A percentile compares a stretch with the other conserved stretches of the same genome.
Evolutionary conservation across 2,329 filamentous ascomycete genomes (phyloP).

Genomic region (Fonsecaea multimorphosa): DNA sequence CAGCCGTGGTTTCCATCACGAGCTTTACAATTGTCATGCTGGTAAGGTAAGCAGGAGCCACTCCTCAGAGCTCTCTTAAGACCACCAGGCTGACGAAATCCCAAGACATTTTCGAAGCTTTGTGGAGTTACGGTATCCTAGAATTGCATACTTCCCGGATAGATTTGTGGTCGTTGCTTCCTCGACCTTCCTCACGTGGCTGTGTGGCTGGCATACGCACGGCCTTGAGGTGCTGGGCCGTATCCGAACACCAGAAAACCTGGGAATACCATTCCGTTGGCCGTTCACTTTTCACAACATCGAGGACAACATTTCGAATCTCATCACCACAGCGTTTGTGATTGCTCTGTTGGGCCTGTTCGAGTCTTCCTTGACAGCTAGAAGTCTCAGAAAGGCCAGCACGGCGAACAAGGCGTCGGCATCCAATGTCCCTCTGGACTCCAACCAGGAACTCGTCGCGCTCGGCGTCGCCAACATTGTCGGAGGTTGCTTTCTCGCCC

Average conservation of each 20-base stretch:
- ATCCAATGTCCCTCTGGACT: not conserved
- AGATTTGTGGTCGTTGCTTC: slow-evolving; percentile 17
- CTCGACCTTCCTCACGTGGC: slow-evolving; percentile 10
- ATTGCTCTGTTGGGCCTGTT: slow-evolving; percentile 17
- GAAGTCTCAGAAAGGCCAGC: slow-evolving; percentile 8
- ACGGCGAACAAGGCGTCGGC: not conserved
- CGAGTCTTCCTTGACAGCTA: slow-evolving; percentile 21
- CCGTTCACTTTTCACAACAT: slow-evolving; percentile 14
- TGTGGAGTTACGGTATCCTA: slow-evolving; percentile 5
- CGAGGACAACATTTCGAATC: slow-evolving; percentile 5
- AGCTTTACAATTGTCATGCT: slow-evolving; percentile 15
- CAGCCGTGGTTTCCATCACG: slow-evolving; percentile 5
- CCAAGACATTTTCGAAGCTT: slow-evolving; percentile 10
- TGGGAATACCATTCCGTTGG: slow-evolving; percentile 17
- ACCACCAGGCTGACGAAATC: not conserved
- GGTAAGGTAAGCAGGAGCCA: not conserved
- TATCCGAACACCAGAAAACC: slow-evolving; percentile 14
- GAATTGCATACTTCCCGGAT: slow-evolving; percentile 14
- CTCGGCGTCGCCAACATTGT: slow-evolving; percentile 16
- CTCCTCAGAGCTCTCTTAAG: not conserved
- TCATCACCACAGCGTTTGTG: slow-evolving; percentile 15
- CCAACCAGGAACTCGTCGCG: slow-evolving; percentile 17
- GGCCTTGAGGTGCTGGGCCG: slow-evolving; percentile 16
- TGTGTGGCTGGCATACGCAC: slow-evolving; percentile 9
- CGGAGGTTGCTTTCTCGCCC: slow-evolving; percentile 12